A percentile compares a stretch with the other conserved stretches of the same genome.
phyloP scores from a whole-genome alignment of 108 stramenopile genomes.

The Cyclotella atomus region DNA sequence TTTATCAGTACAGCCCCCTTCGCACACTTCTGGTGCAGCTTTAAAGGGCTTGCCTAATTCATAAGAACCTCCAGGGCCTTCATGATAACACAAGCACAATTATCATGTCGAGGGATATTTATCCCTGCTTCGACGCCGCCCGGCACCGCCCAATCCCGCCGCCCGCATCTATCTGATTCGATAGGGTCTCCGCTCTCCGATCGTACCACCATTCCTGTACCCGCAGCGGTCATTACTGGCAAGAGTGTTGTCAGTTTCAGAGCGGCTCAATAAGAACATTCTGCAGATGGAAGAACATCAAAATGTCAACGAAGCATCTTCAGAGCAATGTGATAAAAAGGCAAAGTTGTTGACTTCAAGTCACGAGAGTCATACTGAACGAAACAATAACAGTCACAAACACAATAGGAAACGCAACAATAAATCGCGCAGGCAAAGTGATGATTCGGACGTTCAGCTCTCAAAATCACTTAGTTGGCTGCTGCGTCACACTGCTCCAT shows the following conservation, averaged over 20 bases:
- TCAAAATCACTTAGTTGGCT: slow-evolving; percentile 74
- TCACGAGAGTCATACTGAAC: too few species aligned
- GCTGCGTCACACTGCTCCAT: slow-evolving; percentile 72
- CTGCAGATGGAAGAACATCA: neutral
- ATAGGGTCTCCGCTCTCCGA: too few species aligned
- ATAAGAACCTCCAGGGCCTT: too few species aligned
- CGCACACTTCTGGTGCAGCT: too few species aligned
- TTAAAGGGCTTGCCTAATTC: too few species aligned
- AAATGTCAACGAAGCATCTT: neutral
- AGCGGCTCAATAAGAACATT: too few species aligned
- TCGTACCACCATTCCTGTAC: neutral
- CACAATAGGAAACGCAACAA: slow-evolving; percentile 4
- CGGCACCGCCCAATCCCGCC: neutral
- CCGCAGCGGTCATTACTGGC: too few species aligned
- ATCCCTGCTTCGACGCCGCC: too few species aligned
- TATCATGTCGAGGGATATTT: too few species aligned
- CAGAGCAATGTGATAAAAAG: neutral
- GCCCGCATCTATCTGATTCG: too few species aligned
- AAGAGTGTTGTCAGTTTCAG: too few species aligned
- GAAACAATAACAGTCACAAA: neutral
- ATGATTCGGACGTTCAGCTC: slow-evolving; percentile 31
- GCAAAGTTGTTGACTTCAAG: neutral
- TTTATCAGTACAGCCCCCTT: neutral
- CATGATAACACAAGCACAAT: too few species aligned
- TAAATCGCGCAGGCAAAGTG: neutral